Evolutionary conservation across 2,329 filamentous ascomycete species (phyloP), one percentile per base, ranked within the genome.

Genomic region (Aureobasidium lini): DNA sequence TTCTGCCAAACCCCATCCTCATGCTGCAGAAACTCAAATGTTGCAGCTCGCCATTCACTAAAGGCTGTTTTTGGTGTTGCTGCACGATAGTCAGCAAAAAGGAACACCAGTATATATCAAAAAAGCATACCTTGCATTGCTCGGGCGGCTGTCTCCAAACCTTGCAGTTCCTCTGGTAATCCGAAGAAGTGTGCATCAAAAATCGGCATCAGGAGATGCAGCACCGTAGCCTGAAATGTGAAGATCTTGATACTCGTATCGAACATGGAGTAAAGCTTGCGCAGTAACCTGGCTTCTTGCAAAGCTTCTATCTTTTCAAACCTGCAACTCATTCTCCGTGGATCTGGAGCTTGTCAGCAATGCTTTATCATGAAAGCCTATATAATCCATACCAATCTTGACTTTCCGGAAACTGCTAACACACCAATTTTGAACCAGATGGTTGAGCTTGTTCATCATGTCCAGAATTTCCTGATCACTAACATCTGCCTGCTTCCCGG

Each of bases 401-500:
- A 81, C 78, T 62, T 81, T 82, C 54, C 87, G 79, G 64, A 87
- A 90, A 68, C 87, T 82, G 29, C 82, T 80, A 65, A 90, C 84
- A 3, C 86, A 82, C 87, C 87, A 90, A 66, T 90, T 89, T 72
- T 89, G 86, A 65, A 89, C 72, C 28, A 85, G 82, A 66, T 89
- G 86, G 18, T 82, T 82, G 48, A 90, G 70, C 79, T 76, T 57
- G 36, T 64, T 63, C 76, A 88, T 82, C 9, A 79, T 77, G 53
- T 87, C 82, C 2, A 77, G 81, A 67, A 90, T 81, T 10, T 84
- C 82, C 70, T 87, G 84, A 66, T 90, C 87, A 62, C 84, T 85
- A 47, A 76, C 71, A 62, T 85, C 82, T 23, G 81, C 81, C 80
- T 85, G 84, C 6, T 85, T 89, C 66, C 85, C 88, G 13, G 81